Evolutionary conservation across 2,329 filamentous ascomycete genomes (phyloP), one percentile per base, ranked within the genome.

Genomic region (Pseudogymnoascus pannorum): DNA sequence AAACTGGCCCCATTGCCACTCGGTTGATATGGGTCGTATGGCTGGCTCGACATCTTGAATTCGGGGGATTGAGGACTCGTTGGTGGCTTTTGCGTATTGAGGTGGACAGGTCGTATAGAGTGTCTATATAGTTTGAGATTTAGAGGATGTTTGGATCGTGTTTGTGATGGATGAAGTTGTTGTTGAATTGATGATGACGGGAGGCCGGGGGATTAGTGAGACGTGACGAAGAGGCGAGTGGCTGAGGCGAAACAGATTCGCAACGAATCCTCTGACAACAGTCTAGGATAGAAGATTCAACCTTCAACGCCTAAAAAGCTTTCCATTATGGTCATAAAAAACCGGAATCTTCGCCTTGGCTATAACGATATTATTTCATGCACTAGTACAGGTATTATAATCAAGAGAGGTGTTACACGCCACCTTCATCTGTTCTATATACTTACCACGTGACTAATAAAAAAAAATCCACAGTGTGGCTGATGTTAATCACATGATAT

Each of bases 1-100:
- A 75, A 74, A 63, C 69, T 71, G 60, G 68, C 75, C 64, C 77
- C 75, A 75, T 81, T 80, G 76, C 85, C 86, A 73, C 83, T 85
- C 72, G 91, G 91, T 75, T 93, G 92, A 78, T 94, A 95, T 66
- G 91, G 91, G 77, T 95, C 91, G 77, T 95, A 95, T 68, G 90
- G 90, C 26, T 54, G 48, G 48, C 48, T 54, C 16, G 48, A 54
- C 48, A 54, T 54, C 48, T 20, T 54, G 48, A 31, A 2, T 31
- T 54, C 4, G 1, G n/a, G 48, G 26, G 16, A 5, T 54, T 31
- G 26, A 31, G 48, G 5, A 18, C 5, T 31, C 16, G 26, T 31
- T 54, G 5, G 31, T 54, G 1, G 8, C 26, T 5, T 18, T 20
- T 14, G 48, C 1, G 5, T 54, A 54, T 54, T 18, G 48, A 54